phyloP scores from a whole-genome alignment of 176 grass and related monocot genomes.

The Aechmea fasciata region DNA sequence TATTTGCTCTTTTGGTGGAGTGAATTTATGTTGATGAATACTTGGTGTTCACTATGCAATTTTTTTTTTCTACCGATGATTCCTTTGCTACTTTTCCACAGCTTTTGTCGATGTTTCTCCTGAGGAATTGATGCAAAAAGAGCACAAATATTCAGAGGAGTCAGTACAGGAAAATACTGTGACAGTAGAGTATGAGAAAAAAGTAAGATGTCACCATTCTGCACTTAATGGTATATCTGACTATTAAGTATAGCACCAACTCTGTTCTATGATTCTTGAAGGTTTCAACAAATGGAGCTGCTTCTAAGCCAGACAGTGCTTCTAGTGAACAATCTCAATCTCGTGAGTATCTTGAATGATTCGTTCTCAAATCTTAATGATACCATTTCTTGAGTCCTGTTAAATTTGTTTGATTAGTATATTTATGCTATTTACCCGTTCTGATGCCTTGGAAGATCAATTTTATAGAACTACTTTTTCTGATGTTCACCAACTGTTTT shows the following conservation, averaged over 20 bases:
- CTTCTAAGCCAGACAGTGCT: conserved; percentile 49
- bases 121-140: conserved; percentile 61
- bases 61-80: neutral
- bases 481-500: neutral
- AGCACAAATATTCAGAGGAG: conserved; percentile 49
- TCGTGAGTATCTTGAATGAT: conserved; percentile 33
- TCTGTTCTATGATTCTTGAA: conserved; percentile 30
- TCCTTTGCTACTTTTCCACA: conserved; percentile 32
- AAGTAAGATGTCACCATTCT: conserved; percentile 30
- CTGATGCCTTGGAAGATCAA: neutral
- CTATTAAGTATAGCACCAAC: conserved; percentile 7
- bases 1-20: neutral
- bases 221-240: conserved; percentile 8
- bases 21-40: neutral
- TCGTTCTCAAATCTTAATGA: conserved; percentile 4
- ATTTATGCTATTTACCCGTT: neutral
- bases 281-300: conserved; percentile 64
- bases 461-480: neutral
- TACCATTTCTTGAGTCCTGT: neutral
- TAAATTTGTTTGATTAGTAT: neutral
- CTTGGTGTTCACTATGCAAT: neutral
- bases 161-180: conserved; percentile 34
- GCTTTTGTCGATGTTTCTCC: conserved; percentile 95
- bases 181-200: conserved; percentile 34
- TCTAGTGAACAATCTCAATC: conserved; percentile 40